Base-by-base conservation (phyloP, 441 rosid genomes). In the Populus tomentosa region DNA sequence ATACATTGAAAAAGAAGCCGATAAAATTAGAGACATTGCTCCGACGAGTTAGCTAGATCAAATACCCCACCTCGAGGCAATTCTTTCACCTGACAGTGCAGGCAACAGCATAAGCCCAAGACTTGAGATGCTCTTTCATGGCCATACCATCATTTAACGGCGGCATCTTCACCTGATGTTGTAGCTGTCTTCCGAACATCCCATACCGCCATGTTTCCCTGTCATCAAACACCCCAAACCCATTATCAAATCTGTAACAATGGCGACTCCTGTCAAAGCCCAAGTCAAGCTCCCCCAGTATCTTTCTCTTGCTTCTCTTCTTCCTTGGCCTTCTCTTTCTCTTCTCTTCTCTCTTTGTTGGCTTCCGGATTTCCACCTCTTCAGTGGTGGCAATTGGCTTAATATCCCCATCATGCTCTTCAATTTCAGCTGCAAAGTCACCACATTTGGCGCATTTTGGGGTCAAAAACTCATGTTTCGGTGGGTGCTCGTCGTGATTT, bases 61-160 rank as follows among this genome's bases (percentile, higher is more conserved):
- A 50, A 50, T 20, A 50, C 56, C 67, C 56, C 56, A 50, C 20
- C 56, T 14, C 16, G 56, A 50, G 0, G 56, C 56, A 50, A 14
- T 16, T 50, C 56, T 50, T 50, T 77, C 74, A 88, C 74, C 80
- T 85, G 80, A 86, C 86, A 21, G 86, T 84, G 26, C 83, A 79
- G 30, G 92, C 91, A 2, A 89, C 94, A 9, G 89, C 91, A 50
- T 82, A 70, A 72, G 92, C 91, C 94, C 92, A 89, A n/a, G 86
- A 85, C 79, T 83, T 89, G 80, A 90, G 90, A 61, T 84, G 89
- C 77, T 87, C 80, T 74, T 87, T 89, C 91, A 90, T 89, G 83
- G 90, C 90, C 78, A 83, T 40, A 13, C 86, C 86, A 65, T 90
- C 89, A 71, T 84, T 71, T 46, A 86, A 66, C 14, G 89, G 81